Base-by-base conservation (phyloP, 441 rosid species). In the Aleurites moluccanus region DNA sequence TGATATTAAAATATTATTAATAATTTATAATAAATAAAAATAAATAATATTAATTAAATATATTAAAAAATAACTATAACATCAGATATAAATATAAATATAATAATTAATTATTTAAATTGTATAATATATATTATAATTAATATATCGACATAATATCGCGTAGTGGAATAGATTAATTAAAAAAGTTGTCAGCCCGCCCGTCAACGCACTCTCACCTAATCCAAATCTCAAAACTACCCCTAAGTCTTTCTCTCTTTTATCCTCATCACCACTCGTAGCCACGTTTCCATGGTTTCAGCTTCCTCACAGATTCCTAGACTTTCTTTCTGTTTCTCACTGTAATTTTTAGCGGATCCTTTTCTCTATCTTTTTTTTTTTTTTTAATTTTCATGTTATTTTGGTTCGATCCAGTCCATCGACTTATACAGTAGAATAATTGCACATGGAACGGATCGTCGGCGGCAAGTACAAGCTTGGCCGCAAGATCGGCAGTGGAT, bases 401-500 rank as follows among this genome's bases (percentile, higher is more conserved):
- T 50, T 4, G 52, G 20, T 38, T 59, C 14, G 42, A 47, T 52
- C 11, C 38, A 28, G 16, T 63, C 33, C 14, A 5, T 75, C 50
- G 63, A 25, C 33, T 47, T 50, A 28, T 44, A 15, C 27, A 18
- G 42, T 4, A 6, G 47, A 21, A 50, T 73, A 52, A 21, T 3
- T 44, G 64, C 73, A 57, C 63, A 91, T 93, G 97, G 98, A 92
- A 72, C 90, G 98, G 68, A 81, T 88, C 78, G 86, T 94, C 86
- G 97, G 98, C 55, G 92, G 93, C 67, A 91, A 91, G 85, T 91
- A 80, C 83, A 92, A 90, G 90, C 95, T 94, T 76, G 98, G 92
- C 69, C 93, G 97, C 55, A 89, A 89, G 88, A 92, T 94, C 93
- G 98, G 98, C 78, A 86, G 96, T 76, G 97, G 98, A 82, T 94